Evolutionary conservation across 164 flowering plant species (phyloP), one percentile per base, ranked within the genome.

Genomic region (Sextonia rubra): DNA sequence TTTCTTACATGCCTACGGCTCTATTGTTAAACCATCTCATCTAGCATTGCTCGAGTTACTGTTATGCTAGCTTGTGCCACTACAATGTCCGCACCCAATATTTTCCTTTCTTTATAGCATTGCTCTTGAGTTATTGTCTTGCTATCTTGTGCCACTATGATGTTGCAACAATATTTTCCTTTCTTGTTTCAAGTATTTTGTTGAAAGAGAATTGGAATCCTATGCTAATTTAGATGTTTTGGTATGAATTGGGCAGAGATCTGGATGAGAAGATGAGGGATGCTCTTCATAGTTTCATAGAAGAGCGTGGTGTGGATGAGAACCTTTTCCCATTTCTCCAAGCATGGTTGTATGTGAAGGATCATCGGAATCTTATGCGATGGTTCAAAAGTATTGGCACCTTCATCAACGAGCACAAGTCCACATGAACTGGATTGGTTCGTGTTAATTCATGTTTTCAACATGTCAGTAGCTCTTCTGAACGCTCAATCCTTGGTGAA

Each of bases 311-410:
- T 20, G 81, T 95, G 69, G 83, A 87, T 71, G 97, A 88, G 74
- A 85, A 77, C 67, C 93, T 96, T 44, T 93, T 93, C 71, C 86
- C 86, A 56, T 96, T 91, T 83, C 92, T 96, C 78, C 98, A 89
- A 75, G 95, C 98, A 72, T 96, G 98, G 98, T 91, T 96, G 24
- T 93, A 93, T 74, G 97, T 96, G 73, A 96, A 90, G 82, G 97
- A 93, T 74, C 92, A 91, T 73, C 83, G 97, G 61, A 85, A 83
- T 77, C 90, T 90, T 55, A 70, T 91, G 88, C 81, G 81, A 0
- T 96, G 97, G 97, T 91, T 93, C 81, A 90, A 85, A 83, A 63
- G 87, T 47, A 86, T 87, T 4, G 98, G 93, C 67, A 68, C 73
- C 20, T 86, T 86, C 71, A 78, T 95, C 56, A 80, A 77, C 9